Conservation (phyloP, 2,329 filamentous ascomycete species). For the Curvularia lunata region DNA sequence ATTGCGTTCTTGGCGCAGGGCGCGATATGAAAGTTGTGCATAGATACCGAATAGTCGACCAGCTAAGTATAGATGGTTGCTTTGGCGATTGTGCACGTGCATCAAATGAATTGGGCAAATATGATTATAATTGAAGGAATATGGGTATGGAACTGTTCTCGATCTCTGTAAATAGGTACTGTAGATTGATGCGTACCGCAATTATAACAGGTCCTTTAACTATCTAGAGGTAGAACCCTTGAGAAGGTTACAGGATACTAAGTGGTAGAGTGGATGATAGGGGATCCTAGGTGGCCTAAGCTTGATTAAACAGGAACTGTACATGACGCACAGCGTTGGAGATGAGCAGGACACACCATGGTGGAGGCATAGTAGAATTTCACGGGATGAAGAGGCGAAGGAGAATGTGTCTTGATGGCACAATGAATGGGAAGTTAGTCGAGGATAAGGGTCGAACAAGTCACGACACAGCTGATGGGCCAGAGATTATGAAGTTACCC, state of each 20-base stretch:
- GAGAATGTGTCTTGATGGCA: not conserved
- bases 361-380: not conserved
- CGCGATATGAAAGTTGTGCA: not conserved
- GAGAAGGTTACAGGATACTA: no score
- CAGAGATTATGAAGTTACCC: constrained; percentile 20
- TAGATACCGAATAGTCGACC: not conserved
- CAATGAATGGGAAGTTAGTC: not conserved
- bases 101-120: not conserved
- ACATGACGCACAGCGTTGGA: not conserved
- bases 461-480: not conserved
- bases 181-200: not conserved
- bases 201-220: no score
- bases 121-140: not conserved
- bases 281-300: not conserved
- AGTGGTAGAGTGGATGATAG: not conserved
- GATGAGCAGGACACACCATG: not conserved
- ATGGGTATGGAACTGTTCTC: not conserved
- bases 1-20: not conserved
- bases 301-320: not conserved
- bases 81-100: not conserved
- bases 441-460: not conserved
- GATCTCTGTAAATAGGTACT: not conserved
- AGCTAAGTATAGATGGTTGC: not conserved
- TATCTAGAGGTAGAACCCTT: not conserved
- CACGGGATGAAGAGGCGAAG: not conserved